Percentiles rank a stretch among this genome's conserved stretches.
Evolutionary conservation across 495 filamentous ascomycete genomes (phyloP).

Genomic region (Oidiodendron maius): DNA sequence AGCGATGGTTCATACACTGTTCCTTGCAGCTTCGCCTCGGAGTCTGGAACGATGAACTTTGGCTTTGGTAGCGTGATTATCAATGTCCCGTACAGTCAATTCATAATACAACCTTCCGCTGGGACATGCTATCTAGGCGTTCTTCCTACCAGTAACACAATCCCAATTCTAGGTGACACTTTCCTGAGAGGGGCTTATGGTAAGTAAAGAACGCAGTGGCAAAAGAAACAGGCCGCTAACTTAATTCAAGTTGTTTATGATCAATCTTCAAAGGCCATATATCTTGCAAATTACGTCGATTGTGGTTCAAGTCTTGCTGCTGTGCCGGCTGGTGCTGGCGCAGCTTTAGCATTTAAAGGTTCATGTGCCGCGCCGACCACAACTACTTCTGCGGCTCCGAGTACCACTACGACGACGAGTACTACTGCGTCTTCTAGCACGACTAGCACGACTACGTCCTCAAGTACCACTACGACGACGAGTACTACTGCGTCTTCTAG

Average conservation of each 20-base stretch:
- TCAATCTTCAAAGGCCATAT: conserved; percentile 1
- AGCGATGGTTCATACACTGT: conserved; percentile 47
- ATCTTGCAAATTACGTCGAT: conserved; percentile 29
- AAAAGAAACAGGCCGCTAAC: neutral
- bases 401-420: neutral
- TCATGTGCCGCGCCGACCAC: neutral
- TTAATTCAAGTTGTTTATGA: conserved; percentile 7
- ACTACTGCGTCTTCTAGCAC: neutral
- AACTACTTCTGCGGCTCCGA: neutral
- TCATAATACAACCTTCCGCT: conserved; percentile 46
- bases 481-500: neutral
- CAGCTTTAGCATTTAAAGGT: neutral
- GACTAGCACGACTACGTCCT: neutral
- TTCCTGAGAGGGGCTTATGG: conserved; percentile 66
- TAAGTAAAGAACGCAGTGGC: conserved; percentile 3
- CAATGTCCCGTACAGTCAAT: conserved; percentile 56
- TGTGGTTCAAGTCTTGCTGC: conserved; percentile 28
- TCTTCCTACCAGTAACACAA: conserved; percentile 44
- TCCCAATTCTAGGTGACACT: conserved; percentile 63
- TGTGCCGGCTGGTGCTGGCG: conserved; percentile 10
- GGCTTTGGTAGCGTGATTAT: conserved; percentile 49
- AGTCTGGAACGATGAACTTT: conserved; percentile 55
- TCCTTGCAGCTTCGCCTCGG: conserved; percentile 50
- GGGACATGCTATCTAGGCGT: conserved; percentile 45
- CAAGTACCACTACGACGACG: neutral